Evolutionary conservation across 2,329 filamentous ascomycete species (phyloP).

Genomic region (Elsinoe batatas): DNA sequence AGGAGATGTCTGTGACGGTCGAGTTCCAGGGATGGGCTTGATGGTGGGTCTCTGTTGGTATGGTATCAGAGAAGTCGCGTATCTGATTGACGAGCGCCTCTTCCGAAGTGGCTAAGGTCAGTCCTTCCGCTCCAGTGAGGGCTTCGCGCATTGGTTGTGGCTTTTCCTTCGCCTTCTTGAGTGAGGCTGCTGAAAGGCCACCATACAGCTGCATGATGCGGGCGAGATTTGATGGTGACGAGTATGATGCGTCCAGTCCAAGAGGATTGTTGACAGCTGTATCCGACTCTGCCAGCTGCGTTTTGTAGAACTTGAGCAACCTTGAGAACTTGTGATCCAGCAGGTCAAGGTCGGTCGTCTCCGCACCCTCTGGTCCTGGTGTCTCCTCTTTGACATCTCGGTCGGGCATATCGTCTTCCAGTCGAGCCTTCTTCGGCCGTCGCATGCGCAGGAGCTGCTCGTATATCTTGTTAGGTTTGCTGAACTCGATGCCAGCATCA

Average conservation of each 20-base stretch:
- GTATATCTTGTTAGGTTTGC: slow-evolving; percentile 73
- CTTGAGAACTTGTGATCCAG: slow-evolving; percentile 63
- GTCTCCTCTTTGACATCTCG: not conserved
- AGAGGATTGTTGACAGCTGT: slow-evolving; percentile 44
- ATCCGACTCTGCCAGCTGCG: slow-evolving; percentile 58
- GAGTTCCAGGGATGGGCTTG: slow-evolving; percentile 33
- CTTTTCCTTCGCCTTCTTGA: slow-evolving; percentile 57
- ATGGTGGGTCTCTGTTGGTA: not conserved
- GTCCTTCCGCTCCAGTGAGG: slow-evolving; percentile 57
- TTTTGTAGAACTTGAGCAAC: slow-evolving; percentile 70
- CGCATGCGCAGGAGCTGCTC: slow-evolving; percentile 44
- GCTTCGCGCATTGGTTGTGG: slow-evolving; percentile 74
- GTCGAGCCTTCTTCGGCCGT: not conserved
- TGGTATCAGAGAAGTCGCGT: slow-evolving; percentile 25
- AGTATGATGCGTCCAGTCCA: slow-evolving; percentile 48
- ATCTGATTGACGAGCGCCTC: slow-evolving; percentile 19
- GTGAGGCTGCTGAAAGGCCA: slow-evolving; percentile 48
- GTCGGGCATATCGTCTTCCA: not conserved
- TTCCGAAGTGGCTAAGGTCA: slow-evolving; percentile 41
- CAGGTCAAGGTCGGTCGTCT: not conserved
- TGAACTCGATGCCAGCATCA: slow-evolving; percentile 83
- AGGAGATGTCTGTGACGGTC: slow-evolving; percentile 53
- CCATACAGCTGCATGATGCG: slow-evolving; percentile 91
- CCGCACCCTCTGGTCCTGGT: not conserved
- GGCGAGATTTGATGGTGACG: slow-evolving; percentile 70